These are phyloP conservation scores for Lenzites betulinus DNA, from an alignment of 768 basidiomycete species.

Conservation along the genomic window DNA sequence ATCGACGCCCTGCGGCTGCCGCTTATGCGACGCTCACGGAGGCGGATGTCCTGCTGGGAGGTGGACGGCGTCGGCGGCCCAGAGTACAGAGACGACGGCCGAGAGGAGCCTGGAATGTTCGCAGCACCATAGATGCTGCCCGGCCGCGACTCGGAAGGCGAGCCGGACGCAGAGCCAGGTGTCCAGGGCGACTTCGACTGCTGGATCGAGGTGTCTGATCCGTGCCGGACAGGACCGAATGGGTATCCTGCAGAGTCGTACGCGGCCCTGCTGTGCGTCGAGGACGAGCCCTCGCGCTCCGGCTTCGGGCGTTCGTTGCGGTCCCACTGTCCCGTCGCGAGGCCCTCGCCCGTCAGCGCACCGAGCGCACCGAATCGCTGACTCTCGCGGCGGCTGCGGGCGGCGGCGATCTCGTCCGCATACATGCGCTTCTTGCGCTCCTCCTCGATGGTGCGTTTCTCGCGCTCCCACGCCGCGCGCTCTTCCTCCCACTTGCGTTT, in stretches of 20 bases:
- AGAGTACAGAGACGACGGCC: conserved; percentile 57
- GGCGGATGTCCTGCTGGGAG: conserved; percentile 38
- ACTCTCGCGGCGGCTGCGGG: conserved; percentile 62
- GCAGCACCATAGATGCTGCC: conserved; percentile 43
- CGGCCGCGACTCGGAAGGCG: conserved; percentile 54
- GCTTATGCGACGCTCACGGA: conserved; percentile 34
- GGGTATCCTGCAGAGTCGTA: conserved; percentile 23
- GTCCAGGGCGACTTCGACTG: conserved; percentile 16
- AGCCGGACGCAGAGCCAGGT: conserved; percentile 40
- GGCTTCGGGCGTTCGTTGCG: conserved; percentile 11
- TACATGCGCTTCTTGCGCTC: conserved; percentile 55
- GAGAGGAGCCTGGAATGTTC: conserved; percentile 43
- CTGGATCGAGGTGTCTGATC: conserved; percentile 36
- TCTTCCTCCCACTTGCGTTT: conserved; percentile 47
- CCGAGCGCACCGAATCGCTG: conserved; percentile 29
- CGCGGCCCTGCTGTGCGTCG: conserved; percentile 21
- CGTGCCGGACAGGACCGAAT: conserved; percentile 22
- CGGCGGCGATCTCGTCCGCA: conserved; percentile 60
- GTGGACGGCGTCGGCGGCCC: conserved; percentile 46
- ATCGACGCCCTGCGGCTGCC: conserved; percentile 31
- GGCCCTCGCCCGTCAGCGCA: conserved; percentile 27
- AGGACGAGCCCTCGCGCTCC: conserved; percentile 13
- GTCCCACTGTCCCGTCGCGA: conserved; percentile 23
- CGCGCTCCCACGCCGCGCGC: conserved; percentile 47
- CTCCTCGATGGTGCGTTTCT: conserved; percentile 51